Base-by-base conservation (phyloP, 768 basidiomycete genomes). In the Trametes gibbosa region DNA sequence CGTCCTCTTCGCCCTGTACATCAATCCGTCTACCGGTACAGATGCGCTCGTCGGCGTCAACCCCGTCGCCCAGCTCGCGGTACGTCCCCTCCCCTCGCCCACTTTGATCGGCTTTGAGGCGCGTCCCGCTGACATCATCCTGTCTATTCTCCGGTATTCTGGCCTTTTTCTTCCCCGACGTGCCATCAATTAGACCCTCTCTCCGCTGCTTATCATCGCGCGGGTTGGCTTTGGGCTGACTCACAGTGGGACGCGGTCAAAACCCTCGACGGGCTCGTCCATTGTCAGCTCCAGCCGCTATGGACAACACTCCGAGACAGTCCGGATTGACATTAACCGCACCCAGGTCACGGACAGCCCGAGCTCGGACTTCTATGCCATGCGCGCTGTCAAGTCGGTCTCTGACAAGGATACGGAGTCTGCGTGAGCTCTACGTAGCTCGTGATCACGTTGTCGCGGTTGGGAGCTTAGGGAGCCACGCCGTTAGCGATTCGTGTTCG, bases 1-100 rank as follows among this genome's bases (percentile, higher is more conserved):
- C 29, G 45, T 54, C n/a, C 42, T 54, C 32, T 43, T n/a, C 25
- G 41, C 40, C 19, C 42, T 54, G 35, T 54, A 40, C 41, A 43
- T 54, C 42, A 32, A 54, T 42, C 41, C 42, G 23, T 17, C 53
- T 1, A 54, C 53, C 27, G 42, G 45, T 29, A 19, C 34, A 2
- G 53, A 54, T 10, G 53, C 53, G 19, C 41, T 54, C 13, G 42
- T 54, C n/a, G 53, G 53, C n/a, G 53, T 54, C 10, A 43, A 34
- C 27, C 42, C 45, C 25, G 41, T 54, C 29, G 17, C 53, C n/a
- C 53, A 54, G n/a, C 42, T 54, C 10, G 53, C 53, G 41, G 53
- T 54, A 27, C 13, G 50, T 51, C 48, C 21, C 21, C 9, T 23
- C 19, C 10, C 29, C 29, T 5, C 4, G 29, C 29, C 29, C 10